Conservation (phyloP, 2,329 filamentous ascomycete genomes). For the Ophiostoma sp. region DNA sequence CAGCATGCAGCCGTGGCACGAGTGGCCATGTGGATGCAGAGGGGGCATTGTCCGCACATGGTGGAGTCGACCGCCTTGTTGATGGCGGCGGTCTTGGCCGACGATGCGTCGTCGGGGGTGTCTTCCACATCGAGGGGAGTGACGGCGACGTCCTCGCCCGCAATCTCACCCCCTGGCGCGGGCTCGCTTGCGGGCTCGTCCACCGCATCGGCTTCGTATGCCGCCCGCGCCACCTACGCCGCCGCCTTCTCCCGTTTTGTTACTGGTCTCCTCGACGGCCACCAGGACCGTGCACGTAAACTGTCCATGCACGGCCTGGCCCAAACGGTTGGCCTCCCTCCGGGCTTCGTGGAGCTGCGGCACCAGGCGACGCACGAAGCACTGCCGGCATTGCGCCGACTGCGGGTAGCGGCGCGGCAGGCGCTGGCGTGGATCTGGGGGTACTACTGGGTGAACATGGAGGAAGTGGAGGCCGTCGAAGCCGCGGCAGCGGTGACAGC, state of each 20-base stretch:
- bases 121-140: background rate
- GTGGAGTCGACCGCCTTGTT: constrained; percentile 77
- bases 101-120: background rate
- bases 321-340: constrained; percentile 66
- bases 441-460: constrained; percentile 73
- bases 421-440: constrained; percentile 85
- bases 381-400: constrained; percentile 70
- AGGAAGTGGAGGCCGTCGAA: constrained; percentile 16
- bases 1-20: constrained; percentile 54
- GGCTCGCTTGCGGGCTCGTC: background rate
- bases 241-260: constrained; percentile 72
- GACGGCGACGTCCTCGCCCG: background rate
- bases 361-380: constrained; percentile 91
- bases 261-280: constrained; percentile 74
- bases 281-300: constrained; percentile 66
- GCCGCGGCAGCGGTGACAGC: constrained; percentile 14
- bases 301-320: constrained; percentile 73
- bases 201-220: constrained; percentile 30
- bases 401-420: constrained; percentile 68
- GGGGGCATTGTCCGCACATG: constrained; percentile 73
- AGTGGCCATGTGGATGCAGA: constrained; percentile 69
- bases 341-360: constrained; percentile 82
- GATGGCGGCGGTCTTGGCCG: constrained; percentile 61
- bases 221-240: constrained; percentile 56
- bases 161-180: background rate